Conservation (phyloP, 768 basidiomycete species). For the Calocera cornea region DNA sequence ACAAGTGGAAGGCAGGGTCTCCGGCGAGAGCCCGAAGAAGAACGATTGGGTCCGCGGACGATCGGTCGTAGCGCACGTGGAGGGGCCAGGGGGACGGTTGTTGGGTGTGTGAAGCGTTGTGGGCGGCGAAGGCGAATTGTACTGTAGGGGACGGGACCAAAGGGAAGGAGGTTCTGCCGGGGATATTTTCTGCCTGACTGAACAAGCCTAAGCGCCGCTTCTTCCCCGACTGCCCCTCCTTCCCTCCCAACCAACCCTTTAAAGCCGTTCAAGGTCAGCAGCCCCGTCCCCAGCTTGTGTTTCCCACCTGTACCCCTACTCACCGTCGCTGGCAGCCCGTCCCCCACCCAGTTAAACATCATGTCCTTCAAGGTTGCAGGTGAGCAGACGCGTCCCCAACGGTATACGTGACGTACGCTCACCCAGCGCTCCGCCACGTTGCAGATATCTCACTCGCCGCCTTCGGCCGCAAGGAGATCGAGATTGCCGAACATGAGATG, state of each 20-base stretch:
- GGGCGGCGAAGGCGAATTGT: no score
- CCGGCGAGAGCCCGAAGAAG: no score
- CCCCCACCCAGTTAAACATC: conserved; percentile 12
- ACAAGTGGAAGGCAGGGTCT: neutral
- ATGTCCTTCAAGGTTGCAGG: conserved; percentile 18
- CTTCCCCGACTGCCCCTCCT: neutral
- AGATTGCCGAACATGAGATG: conserved; percentile 97
- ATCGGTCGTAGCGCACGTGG: no score
- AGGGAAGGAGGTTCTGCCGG: neutral
- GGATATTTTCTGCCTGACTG: conserved; percentile 2
- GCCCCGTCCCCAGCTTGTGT: conserved; percentile 12
- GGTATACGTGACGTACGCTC: neutral
- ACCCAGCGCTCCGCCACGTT: neutral
- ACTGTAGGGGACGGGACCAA: no score
- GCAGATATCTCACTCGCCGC: conserved; percentile 91
- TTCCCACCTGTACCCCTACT: conserved; percentile 14
- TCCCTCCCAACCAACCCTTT: neutral
- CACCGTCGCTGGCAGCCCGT: conserved; percentile 15
- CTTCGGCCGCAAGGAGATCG: conserved; percentile 98
- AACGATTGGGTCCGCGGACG: no score
- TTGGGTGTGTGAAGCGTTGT: no score
- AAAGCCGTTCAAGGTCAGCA: neutral
- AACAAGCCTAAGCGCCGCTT: neutral
- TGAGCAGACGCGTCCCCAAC: conserved; percentile 4
- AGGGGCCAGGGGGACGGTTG: no score